Evolutionary conservation across 75 land plant species (phyloP), one percentile per base, ranked within the genome.

Genomic region (Selaginella moellendorffii): DNA sequence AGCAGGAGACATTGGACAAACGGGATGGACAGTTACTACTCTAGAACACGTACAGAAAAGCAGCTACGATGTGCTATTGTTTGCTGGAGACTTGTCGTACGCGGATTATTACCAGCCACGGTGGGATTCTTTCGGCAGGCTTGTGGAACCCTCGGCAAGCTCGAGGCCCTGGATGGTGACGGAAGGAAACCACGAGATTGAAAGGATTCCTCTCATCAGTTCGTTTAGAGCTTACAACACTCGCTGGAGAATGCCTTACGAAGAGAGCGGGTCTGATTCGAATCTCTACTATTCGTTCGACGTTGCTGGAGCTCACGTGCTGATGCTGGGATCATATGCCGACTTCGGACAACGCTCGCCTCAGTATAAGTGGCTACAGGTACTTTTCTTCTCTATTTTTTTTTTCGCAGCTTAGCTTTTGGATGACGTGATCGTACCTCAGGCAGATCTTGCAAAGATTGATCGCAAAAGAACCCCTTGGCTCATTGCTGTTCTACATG

Each of bases 251-350:
- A 93, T 93, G 98, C 98, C 98, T 0, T 84, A 61, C 72, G 63
- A 71, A 26, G 96, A 88, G 75, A 89, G 98, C 76, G 90, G 96
- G n/a, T 93, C 98, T 1, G 68, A 53, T 52, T 93, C 98, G 62
- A 93, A 93, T 65, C 84, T 93, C 24, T 93, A 83, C 63, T 93
- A 93, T 66, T 93, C 98, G 31, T 93, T 89, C 65, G 96, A 93
- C 29, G 98, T 83, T 74, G 85, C 87, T 9, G 90, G 98, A 24
- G 82, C 74, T 25, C 98, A 93, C 65, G 58, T 83, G 52, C 26
- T 89, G 53, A 93, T 93, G 98, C 88, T 93, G 67, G 98, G 98
- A 30, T 93, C 98, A 1, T 93, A 89, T 67, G 61, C 87, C 0
- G 90, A 83, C 54, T 88, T 76, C 71, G 90, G 75, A 61, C 54